Percentiles rank a stretch among this genome's conserved stretches.
phyloP scores from a whole-genome alignment of 306 rosid genomes.

The Elaeagnus macrophylla region DNA sequence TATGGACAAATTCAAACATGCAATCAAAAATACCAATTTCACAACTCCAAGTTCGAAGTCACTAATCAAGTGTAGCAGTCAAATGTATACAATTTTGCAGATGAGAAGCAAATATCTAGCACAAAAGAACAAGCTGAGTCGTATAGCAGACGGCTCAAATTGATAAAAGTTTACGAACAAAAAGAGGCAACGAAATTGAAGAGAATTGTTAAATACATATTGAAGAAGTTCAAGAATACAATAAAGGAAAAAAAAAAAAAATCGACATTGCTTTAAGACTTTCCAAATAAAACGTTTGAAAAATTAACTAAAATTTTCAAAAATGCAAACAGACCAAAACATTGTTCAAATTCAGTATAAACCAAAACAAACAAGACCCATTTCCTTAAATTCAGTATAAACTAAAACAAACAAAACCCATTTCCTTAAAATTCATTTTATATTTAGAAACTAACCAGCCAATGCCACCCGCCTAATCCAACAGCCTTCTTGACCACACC shows the following conservation, averaged over 20 bases:
- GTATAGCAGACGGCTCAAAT: background rate
- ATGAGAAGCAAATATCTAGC: too few relatives aligned
- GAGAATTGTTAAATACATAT: background rate
- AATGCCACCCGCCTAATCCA: conserved; percentile 97
- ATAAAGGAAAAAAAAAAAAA: conserved; percentile 10
- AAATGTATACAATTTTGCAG: too few relatives aligned
- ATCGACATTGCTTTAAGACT: conserved; percentile 23
- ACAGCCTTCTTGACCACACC: conserved; percentile 99
- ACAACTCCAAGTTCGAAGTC: conserved; percentile 7
- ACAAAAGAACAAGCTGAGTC: conserved; percentile 10
- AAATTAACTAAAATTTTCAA: conserved; percentile 3
- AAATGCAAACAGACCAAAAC: conserved; percentile 6
- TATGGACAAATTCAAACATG: conserved; percentile 42
- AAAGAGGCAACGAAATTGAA: conserved; percentile 5
- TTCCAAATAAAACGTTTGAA: conserved; percentile 1
- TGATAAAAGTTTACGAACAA: background rate
- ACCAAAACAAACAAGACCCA: conserved; percentile 3
- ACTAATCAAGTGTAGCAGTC: background rate
- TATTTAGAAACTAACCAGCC: conserved; percentile 69
- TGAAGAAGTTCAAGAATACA: background rate
- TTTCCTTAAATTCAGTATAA: background rate
- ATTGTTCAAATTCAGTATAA: conserved; percentile 8
- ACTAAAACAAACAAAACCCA: conserved; percentile 3
- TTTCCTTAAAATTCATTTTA: conserved; percentile 6
- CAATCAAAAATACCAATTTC: conserved; percentile 23